Evolutionary conservation across 1,139 yeast genomes (phyloP), one percentile per base, ranked within the genome.

Genomic region (Debaryomycetaceae sp.): DNA sequence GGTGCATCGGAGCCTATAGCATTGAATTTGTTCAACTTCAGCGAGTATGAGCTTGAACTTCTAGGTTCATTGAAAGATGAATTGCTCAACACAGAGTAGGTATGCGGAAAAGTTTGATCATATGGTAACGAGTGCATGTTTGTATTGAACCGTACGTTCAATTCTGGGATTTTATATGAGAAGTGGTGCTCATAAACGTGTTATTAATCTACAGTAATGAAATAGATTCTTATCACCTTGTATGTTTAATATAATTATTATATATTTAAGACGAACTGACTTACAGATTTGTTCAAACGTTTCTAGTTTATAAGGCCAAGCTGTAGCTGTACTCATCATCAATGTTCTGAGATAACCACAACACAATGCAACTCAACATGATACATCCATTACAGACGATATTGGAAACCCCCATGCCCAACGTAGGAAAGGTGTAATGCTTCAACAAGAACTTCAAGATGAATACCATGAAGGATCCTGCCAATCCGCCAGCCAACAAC

Each of bases 301-400:
- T 22, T 22, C 11, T 8, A 8, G 11, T 11, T 22, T 66, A 88
- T 51, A 91, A 71, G 37, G 95, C 91, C 58, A 89, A 76, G 38
- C 95, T 85, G 61, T 92, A 91, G 49, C 95, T 86, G 64, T 89
- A 91, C 63, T 91, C 98, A 58, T 91, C 98, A 60, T 92, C 97
- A 45, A 89, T 82, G 58, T 89, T 91, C 61, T 91, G 98, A 13
- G 96, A 88, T 45, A 91, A 70, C 98, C 98, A 92, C 52, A 92
- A 70, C 5, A 83, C 73, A 40, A 88, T 80, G 61, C 97, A 89
- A 67, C 96, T 87, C 52, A 87, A 67, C 88, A 91, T 85, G 30
- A 92, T 80, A 46, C 85, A 73, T 5, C 80, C 78, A 56, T 92
- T 89, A 41, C 91, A 81, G 18, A 86, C 75, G 36, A 92, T 89